These are phyloP conservation scores for Fusarium sterilihyphosum DNA, from an alignment of 2,329 filamentous ascomycete genomes.

Conservation along the genomic window DNA sequence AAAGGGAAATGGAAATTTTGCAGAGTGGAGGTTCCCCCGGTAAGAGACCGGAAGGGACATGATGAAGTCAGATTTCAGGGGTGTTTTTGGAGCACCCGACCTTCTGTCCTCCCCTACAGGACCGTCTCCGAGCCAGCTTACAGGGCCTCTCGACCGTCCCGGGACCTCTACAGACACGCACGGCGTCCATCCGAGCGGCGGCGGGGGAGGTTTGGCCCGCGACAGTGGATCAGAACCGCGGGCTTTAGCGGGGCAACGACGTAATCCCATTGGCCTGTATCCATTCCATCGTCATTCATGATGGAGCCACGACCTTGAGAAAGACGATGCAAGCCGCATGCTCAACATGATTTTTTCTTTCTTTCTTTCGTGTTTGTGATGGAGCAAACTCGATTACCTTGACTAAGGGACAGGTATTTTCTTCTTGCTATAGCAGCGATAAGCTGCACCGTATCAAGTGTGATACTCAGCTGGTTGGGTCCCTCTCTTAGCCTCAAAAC, in stretches of 20 bases:
- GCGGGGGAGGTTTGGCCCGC: slow-evolving; percentile 39
- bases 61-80: slow-evolving; percentile 5
- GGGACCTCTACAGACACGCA: slow-evolving; percentile 27
- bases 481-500: background rate
- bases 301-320: slow-evolving; percentile 40
- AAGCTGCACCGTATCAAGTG: background rate
- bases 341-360: slow-evolving; percentile 14
- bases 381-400: slow-evolving; percentile 8
- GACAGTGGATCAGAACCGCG: slow-evolving; percentile 38
- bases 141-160: slow-evolving; percentile 19
- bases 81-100: background rate
- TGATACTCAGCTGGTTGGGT: slow-evolving; percentile 11
- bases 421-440: background rate
- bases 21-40: slow-evolving; percentile 25
- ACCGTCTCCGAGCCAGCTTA: background rate
- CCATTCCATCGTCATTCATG: slow-evolving; percentile 43
- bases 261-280: slow-evolving; percentile 35
- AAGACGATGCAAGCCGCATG: slow-evolving; percentile 44
- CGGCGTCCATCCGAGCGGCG: slow-evolving; percentile 27
- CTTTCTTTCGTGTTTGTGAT: slow-evolving; percentile 11
- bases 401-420: background rate
- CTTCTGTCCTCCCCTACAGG: background rate
- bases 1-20: slow-evolving; percentile 22
- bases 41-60: slow-evolving; percentile 7
- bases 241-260: slow-evolving; percentile 29